Evolutionary conservation across 805 yeast species (phyloP), one percentile per base, ranked within the genome.

Genomic region (Clavispora vitiphila): DNA sequence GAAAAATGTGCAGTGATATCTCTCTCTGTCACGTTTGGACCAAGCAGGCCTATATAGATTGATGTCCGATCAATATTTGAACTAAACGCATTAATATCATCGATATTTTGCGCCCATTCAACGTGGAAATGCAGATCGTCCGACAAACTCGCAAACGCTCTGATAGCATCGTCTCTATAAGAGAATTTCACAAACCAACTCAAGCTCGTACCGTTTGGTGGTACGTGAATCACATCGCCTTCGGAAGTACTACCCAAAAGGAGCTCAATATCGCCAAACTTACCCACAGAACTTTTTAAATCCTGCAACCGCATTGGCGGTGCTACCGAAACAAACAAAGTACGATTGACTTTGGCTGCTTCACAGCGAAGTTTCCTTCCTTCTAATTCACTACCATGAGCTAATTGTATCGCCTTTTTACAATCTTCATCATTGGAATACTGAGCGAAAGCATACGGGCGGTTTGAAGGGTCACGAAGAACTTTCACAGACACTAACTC

Each of bases 381-480:
- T 57, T 86, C 80, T 37, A 89, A 62, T 6, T 69, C 60, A 5
- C 87, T 71, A 42, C 81, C 80, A 53, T 86, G 91, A 9, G 88
- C 95, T 45, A 71, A 70, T 15, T 58, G 62, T 40, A 88, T 73
- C 1, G 96, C 96, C 4, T 49, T 57, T 46, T 72, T 70, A 4
- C 95, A 89, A 49, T 84, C 91, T 8, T 64, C 68, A 48, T 84
- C 93, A 42, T 68, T 77, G 8, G 78, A 69, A 58, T 85, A 89
- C 64, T 89, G 96, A 35, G 89, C 96, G 72, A 89, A 89, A 0
- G 96, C 96, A 63, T 89, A 89, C 2, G 97, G 97, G 36, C 96
- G 44, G 35, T 84, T 83, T 18, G 80, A 72, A 12, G 84, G 79
- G 64, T 89, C 96, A 40, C 96, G 71, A 44, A 89, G 70, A 2